Evolutionary conservation across 371 early-diverging fungal genomes (phyloP).

Genomic region (Quaeritorhiza haematococci): DNA sequence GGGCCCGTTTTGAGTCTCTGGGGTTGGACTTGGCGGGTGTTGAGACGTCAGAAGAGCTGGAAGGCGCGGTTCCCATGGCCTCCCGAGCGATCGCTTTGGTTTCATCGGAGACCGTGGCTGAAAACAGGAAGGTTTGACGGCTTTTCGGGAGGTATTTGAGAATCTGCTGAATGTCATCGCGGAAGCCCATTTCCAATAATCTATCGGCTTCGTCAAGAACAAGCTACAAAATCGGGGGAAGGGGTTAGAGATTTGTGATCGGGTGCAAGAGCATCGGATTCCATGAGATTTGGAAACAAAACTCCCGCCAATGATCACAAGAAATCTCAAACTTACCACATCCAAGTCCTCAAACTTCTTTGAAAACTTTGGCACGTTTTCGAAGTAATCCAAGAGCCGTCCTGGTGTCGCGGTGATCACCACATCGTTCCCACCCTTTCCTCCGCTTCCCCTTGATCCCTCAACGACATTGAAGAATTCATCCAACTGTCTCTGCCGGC

Average conservation of each 20-base stretch:
- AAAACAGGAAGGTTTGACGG: slow-evolving; percentile 91
- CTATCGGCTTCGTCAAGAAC: slow-evolving; percentile 99
- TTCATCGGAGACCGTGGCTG: slow-evolving; percentile 89
- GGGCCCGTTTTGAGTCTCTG: too few relatives aligned
- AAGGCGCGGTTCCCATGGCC: too few relatives aligned
- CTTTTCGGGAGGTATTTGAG: slow-evolving; percentile 62
- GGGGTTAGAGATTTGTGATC: too few relatives aligned
- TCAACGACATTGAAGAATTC: slow-evolving; percentile 20
- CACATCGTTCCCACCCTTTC: slow-evolving; percentile 59
- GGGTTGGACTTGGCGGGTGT: too few relatives aligned
- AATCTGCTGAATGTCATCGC: slow-evolving; percentile 82
- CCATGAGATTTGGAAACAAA: too few relatives aligned
- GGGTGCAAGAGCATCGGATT: too few relatives aligned
- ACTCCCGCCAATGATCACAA: too few relatives aligned
- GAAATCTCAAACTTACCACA: slow-evolving; percentile 25
- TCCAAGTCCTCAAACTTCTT: slow-evolving; percentile 55
- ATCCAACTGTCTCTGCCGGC: slow-evolving; percentile 36
- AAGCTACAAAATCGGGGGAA: slow-evolving; percentile 51
- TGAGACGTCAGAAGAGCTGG: too few relatives aligned
- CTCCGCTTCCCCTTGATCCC: slow-evolving; percentile 51
- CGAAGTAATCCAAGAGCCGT: slow-evolving; percentile 80
- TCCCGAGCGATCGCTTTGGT: slow-evolving; percentile 76
- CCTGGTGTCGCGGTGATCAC: slow-evolving; percentile 95
- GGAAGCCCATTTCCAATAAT: slow-evolving; percentile 98
- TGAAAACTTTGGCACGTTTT: slow-evolving; percentile 53